phyloP scores from a whole-genome alignment of 495 filamentous ascomycete species.

The Xylaria nigripes region DNA sequence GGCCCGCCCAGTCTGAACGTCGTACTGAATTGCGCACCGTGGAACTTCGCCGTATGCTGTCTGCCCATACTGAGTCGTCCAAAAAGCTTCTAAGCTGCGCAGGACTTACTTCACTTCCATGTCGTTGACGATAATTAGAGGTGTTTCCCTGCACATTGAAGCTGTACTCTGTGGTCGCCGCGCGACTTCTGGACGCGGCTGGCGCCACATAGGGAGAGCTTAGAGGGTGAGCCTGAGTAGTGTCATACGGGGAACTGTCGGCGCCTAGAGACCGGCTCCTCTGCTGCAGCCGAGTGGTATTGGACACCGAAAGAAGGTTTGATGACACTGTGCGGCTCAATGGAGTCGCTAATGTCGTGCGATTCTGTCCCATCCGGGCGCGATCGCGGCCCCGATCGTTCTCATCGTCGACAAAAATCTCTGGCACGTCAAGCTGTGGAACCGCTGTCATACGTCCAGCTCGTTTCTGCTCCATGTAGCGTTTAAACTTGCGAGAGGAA shows the following conservation, averaged over 20 bases:
- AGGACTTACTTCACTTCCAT: conserved; percentile 63
- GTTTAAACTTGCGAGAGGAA: conserved; percentile 77
- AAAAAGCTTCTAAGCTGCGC: conserved; percentile 73
- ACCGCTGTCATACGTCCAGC: conserved; percentile 65
- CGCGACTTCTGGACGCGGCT: conserved; percentile 22
- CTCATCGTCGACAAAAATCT: conserved; percentile 77
- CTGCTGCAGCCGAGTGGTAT: conserved; percentile 27
- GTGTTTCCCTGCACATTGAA: conserved; percentile 33
- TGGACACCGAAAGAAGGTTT: conserved; percentile 30
- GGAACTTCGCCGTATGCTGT: conserved; percentile 83
- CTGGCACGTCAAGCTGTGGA: conserved; percentile 77
- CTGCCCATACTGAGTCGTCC: conserved; percentile 82
- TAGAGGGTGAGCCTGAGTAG: conserved; percentile 35
- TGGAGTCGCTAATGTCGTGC: conserved; percentile 18
- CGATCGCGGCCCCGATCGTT: conserved; percentile 21
- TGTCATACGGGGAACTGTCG: conserved; percentile 37
- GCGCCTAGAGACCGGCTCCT: conserved; percentile 34
- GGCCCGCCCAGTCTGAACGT: conserved; percentile 19
- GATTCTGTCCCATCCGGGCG: conserved; percentile 15
- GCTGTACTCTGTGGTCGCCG: conserved; percentile 33
- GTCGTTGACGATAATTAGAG: conserved; percentile 41
- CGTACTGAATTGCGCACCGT: conserved; percentile 55
- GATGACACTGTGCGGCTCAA: conserved; percentile 13
- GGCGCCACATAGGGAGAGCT: conserved; percentile 28
- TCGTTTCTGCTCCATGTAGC: conserved; percentile 55